Conservation (phyloP, 2,329 filamentous ascomycete genomes). For the Diplocarpon rosae region DNA sequence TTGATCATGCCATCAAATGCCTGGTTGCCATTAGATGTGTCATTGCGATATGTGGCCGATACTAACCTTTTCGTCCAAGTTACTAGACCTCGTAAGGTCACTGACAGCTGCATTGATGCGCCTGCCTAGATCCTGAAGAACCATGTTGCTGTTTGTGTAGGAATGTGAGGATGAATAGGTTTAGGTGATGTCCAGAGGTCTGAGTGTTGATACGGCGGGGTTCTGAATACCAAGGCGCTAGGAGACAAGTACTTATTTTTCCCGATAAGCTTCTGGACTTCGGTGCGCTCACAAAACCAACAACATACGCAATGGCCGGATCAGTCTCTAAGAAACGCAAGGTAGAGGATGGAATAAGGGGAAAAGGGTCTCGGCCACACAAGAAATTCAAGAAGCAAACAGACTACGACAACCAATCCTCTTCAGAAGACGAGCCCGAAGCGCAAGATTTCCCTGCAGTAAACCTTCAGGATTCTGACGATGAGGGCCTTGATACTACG, state of each 20-base stretch:
- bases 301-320: slow-evolving; percentile 23
- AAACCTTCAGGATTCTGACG: slow-evolving; percentile 33
- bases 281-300: slow-evolving; percentile 1
- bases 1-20: slow-evolving; percentile 98
- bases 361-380: slow-evolving; percentile 34
- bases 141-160: slow-evolving; percentile 48
- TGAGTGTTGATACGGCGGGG: slow-evolving; percentile 13
- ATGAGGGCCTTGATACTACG: slow-evolving; percentile 23
- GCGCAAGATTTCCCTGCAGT: slow-evolving; percentile 37
- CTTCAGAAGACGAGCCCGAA: slow-evolving; percentile 38
- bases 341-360: slow-evolving; percentile 46
- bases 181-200: neutral
- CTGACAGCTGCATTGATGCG: slow-evolving; percentile 96
- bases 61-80: slow-evolving; percentile 86
- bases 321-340: slow-evolving; percentile 40
- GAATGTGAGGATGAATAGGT: neutral
- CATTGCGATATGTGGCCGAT: neutral
- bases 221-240: neutral
- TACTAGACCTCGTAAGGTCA: slow-evolving; percentile 82
- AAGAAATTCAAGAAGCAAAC: slow-evolving; percentile 53
- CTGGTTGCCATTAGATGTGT: slow-evolving; percentile 37
- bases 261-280: slow-evolving; percentile 5
- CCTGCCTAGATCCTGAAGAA: slow-evolving; percentile 96
- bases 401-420: slow-evolving; percentile 51
- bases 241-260: slow-evolving; percentile 4